Base-by-base conservation (phyloP, 345 rosid species). In the Euphorbia lathyris region DNA sequence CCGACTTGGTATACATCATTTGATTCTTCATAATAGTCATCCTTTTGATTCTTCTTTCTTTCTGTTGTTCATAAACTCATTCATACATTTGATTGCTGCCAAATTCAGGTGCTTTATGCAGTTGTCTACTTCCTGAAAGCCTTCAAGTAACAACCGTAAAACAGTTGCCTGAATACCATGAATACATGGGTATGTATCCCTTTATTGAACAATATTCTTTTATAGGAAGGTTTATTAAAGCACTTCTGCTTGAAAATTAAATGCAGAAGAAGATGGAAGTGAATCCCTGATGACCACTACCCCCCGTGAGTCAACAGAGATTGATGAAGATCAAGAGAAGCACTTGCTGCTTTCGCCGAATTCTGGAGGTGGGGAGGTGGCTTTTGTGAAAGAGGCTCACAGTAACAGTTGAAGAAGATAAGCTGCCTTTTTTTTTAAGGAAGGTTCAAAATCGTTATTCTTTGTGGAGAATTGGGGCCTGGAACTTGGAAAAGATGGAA, bases 111-210 rank as follows among this genome's bases (percentile, higher is more conserved):
- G 67, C 86, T 52, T 55, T 89, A 43, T 89, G 92, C 47, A 82
- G 89, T 68, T 89, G 96, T 68, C 80, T 89, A 67, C 92, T 89
- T 79, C 96, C 96, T 43, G 96, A 89, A 77, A 84, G 87, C 79
- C 88, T 87, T 79, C 91, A 89, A 84, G 92, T 79, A 53, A 87
- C 88, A 25, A 70, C 86, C 25, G 91, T 89, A 43, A 89, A 87
- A 70, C 86, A 80, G 82, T 64, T 83, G 60, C 88, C 88, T 0
- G 90, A 87, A 50, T 84, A 84, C 78, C 85, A 79, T 0, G 90
- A 86, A 60, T 67, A 65, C 71, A 20, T 79, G 10, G 92, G 90
- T 81, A 56, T 63, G 60, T 53, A 9, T 65, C 10, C 34, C 2
- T 48, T 22, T 16, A 5, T 7, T 34, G 63, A 62, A 58, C 40